These are phyloP conservation scores for Diaporthe helianthi DNA, from an alignment of 2,329 filamentous ascomycete genomes.

Conservation along the genomic window DNA sequence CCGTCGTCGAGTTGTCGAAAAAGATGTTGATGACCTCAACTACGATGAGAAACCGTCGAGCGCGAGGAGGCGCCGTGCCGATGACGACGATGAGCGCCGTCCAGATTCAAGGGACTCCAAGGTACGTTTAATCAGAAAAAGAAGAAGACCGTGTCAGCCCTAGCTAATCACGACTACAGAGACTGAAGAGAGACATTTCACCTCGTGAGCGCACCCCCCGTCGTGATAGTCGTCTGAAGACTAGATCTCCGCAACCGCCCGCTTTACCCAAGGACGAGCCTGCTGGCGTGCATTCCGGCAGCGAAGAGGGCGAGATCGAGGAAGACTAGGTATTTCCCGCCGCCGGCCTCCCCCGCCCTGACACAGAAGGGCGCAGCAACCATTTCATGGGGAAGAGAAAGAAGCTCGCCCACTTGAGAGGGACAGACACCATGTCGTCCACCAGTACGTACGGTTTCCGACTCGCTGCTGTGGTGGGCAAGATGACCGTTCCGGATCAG, in stretches of 20 bases:
- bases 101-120: conserved; percentile 73
- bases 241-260: conserved; percentile 56
- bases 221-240: conserved; percentile 62
- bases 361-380: not conserved
- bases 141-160: not conserved
- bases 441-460: conserved; percentile 35
- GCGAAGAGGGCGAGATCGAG: conserved; percentile 98
- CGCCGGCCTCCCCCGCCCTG: conserved; percentile 31
- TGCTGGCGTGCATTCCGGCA: conserved; percentile 77
- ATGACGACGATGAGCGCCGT: conserved; percentile 71
- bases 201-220: conserved; percentile 68
- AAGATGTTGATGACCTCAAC: conserved; percentile 85
- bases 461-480: conserved; percentile 35
- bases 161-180: conserved; percentile 47
- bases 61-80: conserved; percentile 79
- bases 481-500: conserved; percentile 35
- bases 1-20: conserved; percentile 75
- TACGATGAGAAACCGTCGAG: conserved; percentile 77
- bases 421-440: conserved; percentile 29
- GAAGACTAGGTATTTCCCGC: conserved; percentile 63
- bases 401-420: not conserved
- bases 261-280: conserved; percentile 59
- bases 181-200: conserved; percentile 63
- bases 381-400: not conserved
- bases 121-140: conserved; percentile 49